Evolutionary conservation across 139 green algal species (phyloP).

Genomic region (Micractinium sp.): DNA sequence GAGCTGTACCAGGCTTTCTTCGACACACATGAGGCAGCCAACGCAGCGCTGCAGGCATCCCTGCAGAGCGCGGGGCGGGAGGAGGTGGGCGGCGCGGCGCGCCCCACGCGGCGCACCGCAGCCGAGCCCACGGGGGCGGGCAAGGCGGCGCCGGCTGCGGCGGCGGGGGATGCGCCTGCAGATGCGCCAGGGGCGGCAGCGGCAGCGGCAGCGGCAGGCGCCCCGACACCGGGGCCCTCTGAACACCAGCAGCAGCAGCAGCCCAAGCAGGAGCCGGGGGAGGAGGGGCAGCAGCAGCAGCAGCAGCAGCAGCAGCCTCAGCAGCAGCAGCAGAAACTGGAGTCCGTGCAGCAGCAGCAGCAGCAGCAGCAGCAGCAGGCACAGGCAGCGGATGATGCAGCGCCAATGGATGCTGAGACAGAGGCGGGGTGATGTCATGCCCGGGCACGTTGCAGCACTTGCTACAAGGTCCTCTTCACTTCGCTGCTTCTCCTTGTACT

Average conservation of each 20-base stretch:
- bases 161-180: background rate
- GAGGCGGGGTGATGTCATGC: too few relatives aligned
- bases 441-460: too few relatives aligned
- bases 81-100: background rate
- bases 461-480: too few relatives aligned
- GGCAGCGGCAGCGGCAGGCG: background rate
- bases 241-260: background rate
- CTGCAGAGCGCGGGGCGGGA: background rate
- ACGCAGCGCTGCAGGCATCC: slow-evolving; percentile 30
- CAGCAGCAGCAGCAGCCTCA: background rate
- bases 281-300: background rate
- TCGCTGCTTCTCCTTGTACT: too few relatives aligned
- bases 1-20: slow-evolving; percentile 56
- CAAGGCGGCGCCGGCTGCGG: background rate
- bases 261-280: background rate
- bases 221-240: background rate
- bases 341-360: background rate
- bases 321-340: background rate
- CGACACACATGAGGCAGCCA: slow-evolving; percentile 26
- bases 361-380: background rate
- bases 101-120: too few relatives aligned
- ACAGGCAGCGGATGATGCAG: background rate
- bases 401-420: too few relatives aligned
- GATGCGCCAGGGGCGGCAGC: background rate
- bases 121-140: too few relatives aligned